Evolutionary conservation across 2,329 filamentous ascomycete species (phyloP).

Genomic region (Hymenoscyphus repandus): DNA sequence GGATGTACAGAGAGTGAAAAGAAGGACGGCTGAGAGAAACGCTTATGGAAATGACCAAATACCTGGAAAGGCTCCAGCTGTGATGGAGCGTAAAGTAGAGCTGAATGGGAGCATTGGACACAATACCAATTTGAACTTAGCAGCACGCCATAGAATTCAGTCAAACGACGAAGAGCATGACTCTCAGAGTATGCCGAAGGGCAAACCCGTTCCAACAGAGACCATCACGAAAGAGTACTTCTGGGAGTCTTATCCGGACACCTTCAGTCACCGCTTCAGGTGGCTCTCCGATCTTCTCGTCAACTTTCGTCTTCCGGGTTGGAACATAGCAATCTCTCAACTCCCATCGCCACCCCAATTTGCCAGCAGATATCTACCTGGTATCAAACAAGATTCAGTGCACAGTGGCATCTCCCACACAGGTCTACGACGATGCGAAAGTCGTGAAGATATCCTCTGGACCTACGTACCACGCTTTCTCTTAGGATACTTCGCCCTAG

Average conservation of each 20-base stretch:
- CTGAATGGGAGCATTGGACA: neutral
- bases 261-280: conserved; percentile 43
- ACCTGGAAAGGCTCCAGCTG: neutral
- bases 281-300: conserved; percentile 53
- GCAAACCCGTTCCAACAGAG: neutral
- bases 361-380: conserved; percentile 34
- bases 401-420: conserved; percentile 34
- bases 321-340: conserved; percentile 50
- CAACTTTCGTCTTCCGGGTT: conserved; percentile 52
- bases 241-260: conserved; percentile 56
- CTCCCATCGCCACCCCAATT: conserved; percentile 43
- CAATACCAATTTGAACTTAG: no score
- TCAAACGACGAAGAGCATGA: no score
- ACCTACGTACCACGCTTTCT: conserved; percentile 42
- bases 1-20: conserved; percentile 43
- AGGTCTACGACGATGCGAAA: conserved; percentile 42
- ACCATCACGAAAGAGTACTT: conserved; percentile 42
- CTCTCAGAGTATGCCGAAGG: neutral
- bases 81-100: neutral
- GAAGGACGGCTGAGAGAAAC: conserved; percentile 19
- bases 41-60: neutral
- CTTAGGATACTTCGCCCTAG: conserved; percentile 60
- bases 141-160: no score
- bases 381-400: conserved; percentile 35
- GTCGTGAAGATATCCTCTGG: conserved; percentile 41